Evolutionary conservation across 768 basidiomycete genomes (phyloP), one percentile per base, ranked within the genome.

Genomic region (Solioccasus polychromus): DNA sequence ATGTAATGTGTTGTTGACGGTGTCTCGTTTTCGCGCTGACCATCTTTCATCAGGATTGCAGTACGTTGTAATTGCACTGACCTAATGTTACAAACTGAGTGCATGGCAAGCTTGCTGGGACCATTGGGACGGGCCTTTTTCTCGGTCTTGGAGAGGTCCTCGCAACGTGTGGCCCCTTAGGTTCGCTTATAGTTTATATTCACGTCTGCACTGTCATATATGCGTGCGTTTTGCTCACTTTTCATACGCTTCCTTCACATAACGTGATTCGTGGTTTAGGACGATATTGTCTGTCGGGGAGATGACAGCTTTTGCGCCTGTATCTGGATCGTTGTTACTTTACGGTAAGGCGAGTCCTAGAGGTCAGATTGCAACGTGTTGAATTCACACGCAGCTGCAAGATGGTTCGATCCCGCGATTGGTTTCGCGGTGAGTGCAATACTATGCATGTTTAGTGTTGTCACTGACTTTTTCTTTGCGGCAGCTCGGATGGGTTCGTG

Each of bases 341-440:
- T 66, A 60, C 14, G 55, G 64, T 64, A 32, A 20, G 60, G 39
- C 15, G 9, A 22, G 4, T 28, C 18, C 23, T 6, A 6, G 20
- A 10, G 3, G 6, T 44, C 12, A 14, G 15, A 29, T 20, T n/a
- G 9, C 11, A 8, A 5, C 3, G 20, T 11, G 8, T 17, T 43
- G 32, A 54, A 12, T 20, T 8, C 22, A 23, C 15, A 2, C 38
- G n/a, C 35, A 66, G 64, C 57, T 32, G 64, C 58, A 35, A 59
- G 64, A 40, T 66, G 64, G 64, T 32, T 66, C 34, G 64, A 66
- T 42, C 64, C 64, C 19, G 64, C 64, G 4, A 11, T 53, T 7
- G 62, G 64, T 22, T 66, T 66, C 20, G 62, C 62, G 7, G 62
- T 66, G 23, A 48, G 64, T 44, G 8, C 19, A 28, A 23, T 31